Evolutionary conservation across 1,139 yeast genomes (phyloP).

Genomic region (Debaryomyces subglobosus): DNA sequence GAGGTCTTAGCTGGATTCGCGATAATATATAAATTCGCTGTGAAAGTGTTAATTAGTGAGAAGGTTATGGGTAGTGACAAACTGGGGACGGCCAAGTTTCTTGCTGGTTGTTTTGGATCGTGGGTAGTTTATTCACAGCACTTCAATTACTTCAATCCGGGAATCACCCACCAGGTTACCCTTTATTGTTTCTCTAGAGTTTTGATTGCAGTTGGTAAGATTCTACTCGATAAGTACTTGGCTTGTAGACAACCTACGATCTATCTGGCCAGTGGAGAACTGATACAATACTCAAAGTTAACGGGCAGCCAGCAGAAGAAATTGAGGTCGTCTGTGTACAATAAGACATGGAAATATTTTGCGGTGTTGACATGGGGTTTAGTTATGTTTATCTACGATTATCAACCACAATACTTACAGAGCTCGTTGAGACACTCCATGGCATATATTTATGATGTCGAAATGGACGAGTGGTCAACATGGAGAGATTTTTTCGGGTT

Average conservation of each 20-base stretch:
- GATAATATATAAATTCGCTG: conserved; percentile 53
- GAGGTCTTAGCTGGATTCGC: conserved; percentile 69
- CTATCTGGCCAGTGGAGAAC: conserved; percentile 22
- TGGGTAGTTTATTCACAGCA: conserved; percentile 67
- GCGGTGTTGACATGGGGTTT: conserved; percentile 77
- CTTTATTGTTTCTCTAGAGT: conserved; percentile 65
- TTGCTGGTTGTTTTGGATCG: conserved; percentile 70
- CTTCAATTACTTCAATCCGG: conserved; percentile 47
- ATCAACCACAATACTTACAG: conserved; percentile 66
- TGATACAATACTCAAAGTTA: conserved; percentile 33
- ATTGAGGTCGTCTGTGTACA: conserved; percentile 38
- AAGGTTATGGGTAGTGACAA: conserved; percentile 38
- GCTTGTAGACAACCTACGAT: conserved; percentile 41
- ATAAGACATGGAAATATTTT: conserved; percentile 61
- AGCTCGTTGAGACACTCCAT: conserved; percentile 69
- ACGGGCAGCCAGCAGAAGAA: conserved; percentile 36
- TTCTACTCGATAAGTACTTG: conserved; percentile 42
- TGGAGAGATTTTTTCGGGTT: conserved; percentile 49
- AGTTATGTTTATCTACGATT: conserved; percentile 72
- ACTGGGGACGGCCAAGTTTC: conserved; percentile 43
- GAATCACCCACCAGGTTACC: conserved; percentile 62
- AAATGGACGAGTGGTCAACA: conserved; percentile 43
- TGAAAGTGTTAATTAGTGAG: conserved; percentile 36
- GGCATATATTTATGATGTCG: conserved; percentile 70
- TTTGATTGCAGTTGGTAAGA: conserved; percentile 55